phyloP scores from a whole-genome alignment of 2,329 filamentous ascomycete species.

The Dothidotthia symphoricarpi region DNA sequence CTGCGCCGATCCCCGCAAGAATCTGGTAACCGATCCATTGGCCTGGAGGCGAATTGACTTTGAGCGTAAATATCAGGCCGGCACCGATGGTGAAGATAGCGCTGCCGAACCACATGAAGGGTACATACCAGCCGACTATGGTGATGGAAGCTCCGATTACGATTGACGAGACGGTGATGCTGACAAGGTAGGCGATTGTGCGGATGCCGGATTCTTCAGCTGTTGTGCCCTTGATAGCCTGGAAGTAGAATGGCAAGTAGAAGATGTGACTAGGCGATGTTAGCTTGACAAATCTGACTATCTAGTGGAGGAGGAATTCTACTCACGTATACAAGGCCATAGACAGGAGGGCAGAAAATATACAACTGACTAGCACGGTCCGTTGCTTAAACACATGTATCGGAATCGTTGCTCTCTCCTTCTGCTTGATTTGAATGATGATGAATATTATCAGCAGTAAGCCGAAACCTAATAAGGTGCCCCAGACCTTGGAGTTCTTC shows the following conservation, averaged over 20 bases:
- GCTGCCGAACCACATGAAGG: slow-evolving; percentile 40
- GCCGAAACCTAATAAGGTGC: slow-evolving; percentile 50
- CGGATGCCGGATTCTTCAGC: slow-evolving; percentile 41
- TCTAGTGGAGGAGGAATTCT: not conserved
- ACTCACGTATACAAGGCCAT: slow-evolving; percentile 41
- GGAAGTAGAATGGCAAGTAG: slow-evolving; percentile 46
- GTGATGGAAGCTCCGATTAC: slow-evolving; percentile 31
- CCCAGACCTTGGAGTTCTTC: slow-evolving; percentile 51
- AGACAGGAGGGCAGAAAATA: slow-evolving; percentile 38
- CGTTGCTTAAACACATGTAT: slow-evolving; percentile 37
- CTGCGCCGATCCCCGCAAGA: slow-evolving; percentile 41
- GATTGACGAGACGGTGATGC: slow-evolving; percentile 27
- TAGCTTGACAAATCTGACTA: not conserved
- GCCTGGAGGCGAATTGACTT: slow-evolving; percentile 20
- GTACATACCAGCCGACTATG: slow-evolving; percentile 33
- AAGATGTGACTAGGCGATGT: slow-evolving; percentile 31
- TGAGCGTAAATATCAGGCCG: slow-evolving; percentile 42
- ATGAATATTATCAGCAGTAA: slow-evolving; percentile 49
- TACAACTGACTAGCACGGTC: slow-evolving; percentile 35
- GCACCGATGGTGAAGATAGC: slow-evolving; percentile 39
- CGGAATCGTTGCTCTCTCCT: slow-evolving; percentile 34
- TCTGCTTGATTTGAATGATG: slow-evolving; percentile 28
- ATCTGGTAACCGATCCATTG: slow-evolving; percentile 46
- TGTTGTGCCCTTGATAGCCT: slow-evolving; percentile 44
- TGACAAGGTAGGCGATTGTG: slow-evolving; percentile 36